phyloP scores from a whole-genome alignment of 352 stramenopile genomes.

The Phytophthora rubi region DNA sequence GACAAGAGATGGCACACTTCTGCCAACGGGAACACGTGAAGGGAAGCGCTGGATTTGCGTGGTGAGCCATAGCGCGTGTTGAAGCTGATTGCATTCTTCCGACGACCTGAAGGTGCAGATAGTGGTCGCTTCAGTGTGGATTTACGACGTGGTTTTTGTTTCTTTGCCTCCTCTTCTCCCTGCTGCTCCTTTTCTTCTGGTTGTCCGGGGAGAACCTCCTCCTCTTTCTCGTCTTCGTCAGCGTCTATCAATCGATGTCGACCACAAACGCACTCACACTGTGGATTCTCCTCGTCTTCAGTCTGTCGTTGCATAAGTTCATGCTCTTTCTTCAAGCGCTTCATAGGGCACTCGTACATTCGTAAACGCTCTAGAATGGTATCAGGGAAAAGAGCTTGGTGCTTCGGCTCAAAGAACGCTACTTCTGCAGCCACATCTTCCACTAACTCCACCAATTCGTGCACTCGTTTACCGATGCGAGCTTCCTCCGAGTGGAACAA shows the following conservation, averaged over 20 bases:
- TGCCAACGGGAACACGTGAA: constrained; percentile 57
- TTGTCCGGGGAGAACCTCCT: not conserved
- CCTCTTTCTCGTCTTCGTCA: constrained; percentile 29
- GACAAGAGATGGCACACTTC: constrained; percentile 73
- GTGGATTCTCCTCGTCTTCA: constrained; percentile 10
- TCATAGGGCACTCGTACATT: constrained; percentile 47
- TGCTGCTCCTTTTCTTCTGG: constrained; percentile 7
- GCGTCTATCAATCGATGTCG: constrained; percentile 44
- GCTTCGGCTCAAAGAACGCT: constrained; percentile 37
- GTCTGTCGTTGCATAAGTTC: constrained; percentile 41
- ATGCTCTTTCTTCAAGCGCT: constrained; percentile 53
- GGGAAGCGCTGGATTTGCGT: constrained; percentile 39
- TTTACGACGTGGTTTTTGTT: constrained; percentile 31
- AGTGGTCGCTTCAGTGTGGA: constrained; percentile 41
- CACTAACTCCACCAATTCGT: constrained; percentile 62
- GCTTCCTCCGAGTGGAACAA: constrained; percentile 69
- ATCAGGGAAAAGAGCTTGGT: constrained; percentile 25
- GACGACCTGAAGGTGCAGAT: constrained; percentile 32
- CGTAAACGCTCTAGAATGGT: constrained; percentile 37
- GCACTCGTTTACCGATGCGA: constrained; percentile 51
- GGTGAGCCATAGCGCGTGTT: constrained; percentile 38
- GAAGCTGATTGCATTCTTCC: constrained; percentile 60
- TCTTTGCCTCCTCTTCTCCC: constrained; percentile 25
- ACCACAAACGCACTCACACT: constrained; percentile 59
- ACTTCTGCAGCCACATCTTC: constrained; percentile 64